A percentile compares a stretch with the other conserved stretches of the same genome.
phyloP scores from a whole-genome alignment of 2,329 filamentous ascomycete genomes.

The Pseudonectria buxi region DNA sequence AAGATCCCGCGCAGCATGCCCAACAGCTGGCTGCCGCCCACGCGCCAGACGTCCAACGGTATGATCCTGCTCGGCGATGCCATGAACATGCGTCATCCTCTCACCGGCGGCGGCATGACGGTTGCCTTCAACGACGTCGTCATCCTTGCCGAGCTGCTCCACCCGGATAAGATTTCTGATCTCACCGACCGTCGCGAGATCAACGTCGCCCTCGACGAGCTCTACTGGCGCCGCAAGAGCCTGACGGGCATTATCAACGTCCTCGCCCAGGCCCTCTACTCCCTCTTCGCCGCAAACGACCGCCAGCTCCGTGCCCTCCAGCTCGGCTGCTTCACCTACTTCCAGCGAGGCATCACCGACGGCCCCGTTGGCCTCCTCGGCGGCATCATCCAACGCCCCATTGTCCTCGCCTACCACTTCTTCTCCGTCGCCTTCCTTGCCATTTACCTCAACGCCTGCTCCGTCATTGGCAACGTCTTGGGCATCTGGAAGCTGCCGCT shows the following conservation, averaged over 20 bases:
- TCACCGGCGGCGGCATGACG: constrained; percentile 97
- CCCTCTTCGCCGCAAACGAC: constrained; percentile 81
- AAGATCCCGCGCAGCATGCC: constrained; percentile 81
- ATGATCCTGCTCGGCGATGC: constrained; percentile 86
- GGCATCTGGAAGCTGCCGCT: constrained; percentile 47
- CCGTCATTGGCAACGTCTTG: constrained; percentile 28
- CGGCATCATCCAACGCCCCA: constrained; percentile 70
- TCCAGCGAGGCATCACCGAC: constrained; percentile 67
- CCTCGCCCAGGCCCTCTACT: constrained; percentile 89
- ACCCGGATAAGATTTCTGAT: constrained; percentile 59
- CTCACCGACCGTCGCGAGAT: constrained; percentile 64
- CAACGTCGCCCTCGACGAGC: constrained; percentile 59
- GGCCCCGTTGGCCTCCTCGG: constrained; percentile 77
- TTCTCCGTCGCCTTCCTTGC: constrained; percentile 86
- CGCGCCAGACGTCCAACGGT: constrained; percentile 49
- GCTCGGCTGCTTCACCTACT: constrained; percentile 88
- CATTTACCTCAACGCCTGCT: constrained; percentile 58
- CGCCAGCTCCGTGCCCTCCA: constrained; percentile 72
- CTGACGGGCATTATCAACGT: constrained; percentile 91
- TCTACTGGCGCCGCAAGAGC: constrained; percentile 84
- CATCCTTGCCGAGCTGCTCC: constrained; percentile 66
- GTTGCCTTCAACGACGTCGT: constrained; percentile 92
- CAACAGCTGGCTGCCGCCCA: constrained; percentile 85
- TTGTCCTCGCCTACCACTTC: constrained; percentile 83
- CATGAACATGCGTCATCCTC: constrained; percentile 98